A percentile compares a stretch with the other conserved stretches of the same genome.
phyloP scores from a whole-genome alignment of 148 eudicot species.

The Oxyria digyna region DNA sequence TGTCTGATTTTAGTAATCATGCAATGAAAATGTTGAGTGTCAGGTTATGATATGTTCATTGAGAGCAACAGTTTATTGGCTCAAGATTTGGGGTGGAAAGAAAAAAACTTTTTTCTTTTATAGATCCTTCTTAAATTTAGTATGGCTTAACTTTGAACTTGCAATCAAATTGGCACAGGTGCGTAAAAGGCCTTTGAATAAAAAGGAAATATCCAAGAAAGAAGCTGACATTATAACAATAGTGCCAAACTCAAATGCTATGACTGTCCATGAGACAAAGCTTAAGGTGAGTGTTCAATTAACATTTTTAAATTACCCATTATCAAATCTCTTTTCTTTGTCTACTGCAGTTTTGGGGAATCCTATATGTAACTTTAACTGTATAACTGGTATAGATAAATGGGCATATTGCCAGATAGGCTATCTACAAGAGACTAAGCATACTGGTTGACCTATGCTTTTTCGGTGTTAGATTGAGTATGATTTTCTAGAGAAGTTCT shows the following conservation, averaged over 20 bases:
- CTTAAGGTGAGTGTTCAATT: constrained; percentile 35
- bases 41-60: too few relatives aligned
- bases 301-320: not conserved
- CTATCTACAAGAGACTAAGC: not conserved
- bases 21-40: not conserved
- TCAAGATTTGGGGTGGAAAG: not conserved
- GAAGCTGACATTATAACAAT: constrained; percentile 67
- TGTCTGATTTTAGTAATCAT: not conserved
- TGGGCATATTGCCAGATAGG: not conserved
- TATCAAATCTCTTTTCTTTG: not conserved
- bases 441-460: not conserved
- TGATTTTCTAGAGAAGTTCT: not conserved
- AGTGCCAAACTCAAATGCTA: constrained; percentile 34
- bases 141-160: not conserved
- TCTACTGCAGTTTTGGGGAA: not conserved
- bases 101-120: not conserved
- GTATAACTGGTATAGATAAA: not conserved
- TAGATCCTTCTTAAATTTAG: not conserved
- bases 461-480: not conserved
- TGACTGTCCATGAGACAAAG: constrained; percentile 75
- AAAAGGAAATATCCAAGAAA: constrained; percentile 53
- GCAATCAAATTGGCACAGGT: constrained; percentile 33
- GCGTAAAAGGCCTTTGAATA: constrained; percentile 78
- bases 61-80: not conserved
- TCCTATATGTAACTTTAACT: not conserved